Percentiles rank a stretch among this genome's conserved stretches.
Conservation (phyloP, 2,329 filamentous ascomycete genomes). For the Talaromyces sp. region DNA sequence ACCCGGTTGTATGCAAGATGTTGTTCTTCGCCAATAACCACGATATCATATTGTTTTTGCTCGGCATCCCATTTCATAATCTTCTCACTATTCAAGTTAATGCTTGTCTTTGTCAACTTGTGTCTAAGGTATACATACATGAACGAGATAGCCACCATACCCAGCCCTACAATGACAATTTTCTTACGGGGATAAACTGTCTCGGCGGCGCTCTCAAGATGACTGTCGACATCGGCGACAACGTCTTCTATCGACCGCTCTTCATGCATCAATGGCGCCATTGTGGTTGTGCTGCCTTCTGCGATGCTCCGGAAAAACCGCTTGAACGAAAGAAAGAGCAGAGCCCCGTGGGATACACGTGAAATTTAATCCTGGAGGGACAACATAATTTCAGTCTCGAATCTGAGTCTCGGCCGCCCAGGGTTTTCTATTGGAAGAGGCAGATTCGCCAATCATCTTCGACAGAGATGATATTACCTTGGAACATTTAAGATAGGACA, state of each 20-base stretch:
- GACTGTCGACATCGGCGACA: not conserved
- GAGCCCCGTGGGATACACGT: not conserved
- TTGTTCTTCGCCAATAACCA: constrained; percentile 82
- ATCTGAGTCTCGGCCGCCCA: not conserved
- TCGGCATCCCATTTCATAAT: constrained; percentile 78
- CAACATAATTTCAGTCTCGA: not conserved
- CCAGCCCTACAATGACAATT: constrained; percentile 76
- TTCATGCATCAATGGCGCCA: constrained; percentile 7
- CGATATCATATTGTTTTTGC: constrained; percentile 70
- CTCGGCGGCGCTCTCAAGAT: constrained; percentile 1
- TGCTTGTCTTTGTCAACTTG: not conserved
- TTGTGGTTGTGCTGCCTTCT: not conserved
- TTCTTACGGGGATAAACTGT: constrained; percentile 48
- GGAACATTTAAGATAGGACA: not conserved
- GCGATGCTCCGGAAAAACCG: not conserved
- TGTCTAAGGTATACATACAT: constrained; percentile 58
- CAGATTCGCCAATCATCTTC: not conserved
- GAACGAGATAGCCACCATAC: constrained; percentile 88
- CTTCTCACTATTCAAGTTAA: constrained; percentile 65
- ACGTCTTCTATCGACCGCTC: not conserved
- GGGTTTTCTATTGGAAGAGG: not conserved
- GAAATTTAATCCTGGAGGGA: not conserved
- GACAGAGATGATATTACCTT: not conserved
- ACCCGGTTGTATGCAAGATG: constrained; percentile 90
- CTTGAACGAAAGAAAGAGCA: not conserved